Evolutionary conservation across 2,329 filamentous ascomycete genomes (phyloP).

Genomic region (Colletotrichum sp.): DNA sequence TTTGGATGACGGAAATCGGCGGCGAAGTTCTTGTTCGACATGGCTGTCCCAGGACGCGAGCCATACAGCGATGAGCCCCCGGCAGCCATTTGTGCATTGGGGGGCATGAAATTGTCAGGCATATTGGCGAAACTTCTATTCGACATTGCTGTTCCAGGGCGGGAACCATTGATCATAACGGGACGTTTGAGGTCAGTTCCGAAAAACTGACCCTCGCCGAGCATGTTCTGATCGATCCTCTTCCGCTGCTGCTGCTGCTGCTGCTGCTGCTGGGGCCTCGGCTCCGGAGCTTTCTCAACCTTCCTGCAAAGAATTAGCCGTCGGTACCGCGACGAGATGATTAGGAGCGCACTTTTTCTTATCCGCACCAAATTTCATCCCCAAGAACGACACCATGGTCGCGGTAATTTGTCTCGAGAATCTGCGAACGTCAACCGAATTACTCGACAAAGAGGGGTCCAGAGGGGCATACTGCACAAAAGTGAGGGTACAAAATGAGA

Average conservation of each 20-base stretch:
- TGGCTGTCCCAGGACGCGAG: slow-evolving; percentile 45
- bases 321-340: not conserved
- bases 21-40: slow-evolving; percentile 31
- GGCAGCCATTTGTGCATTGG: slow-evolving; percentile 35
- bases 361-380: slow-evolving; percentile 59
- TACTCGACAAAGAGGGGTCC: not conserved
- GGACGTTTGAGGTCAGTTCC: slow-evolving; percentile 39
- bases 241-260: slow-evolving; percentile 28
- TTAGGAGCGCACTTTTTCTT: slow-evolving; percentile 53
- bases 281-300: slow-evolving; percentile 25
- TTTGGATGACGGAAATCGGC: slow-evolving; percentile 24
- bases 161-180: slow-evolving; percentile 31
- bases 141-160: slow-evolving; percentile 9
- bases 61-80: slow-evolving; percentile 50
- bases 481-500: not conserved
- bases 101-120: slow-evolving; percentile 18
- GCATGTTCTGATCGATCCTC: slow-evolving; percentile 35
- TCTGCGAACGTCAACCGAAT: not conserved
- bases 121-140: slow-evolving; percentile 14
- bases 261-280: slow-evolving; percentile 16
- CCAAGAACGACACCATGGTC: slow-evolving; percentile 64
- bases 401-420: slow-evolving; percentile 8
- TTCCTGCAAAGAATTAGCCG: slow-evolving; percentile 14
- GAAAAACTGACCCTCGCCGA: slow-evolving; percentile 40
- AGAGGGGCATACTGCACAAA: slow-evolving; percentile 17